These are phyloP conservation scores for Pterulicium gracile DNA, from an alignment of 1,284 basidiomycete genomes.

Conservation along the genomic window DNA sequence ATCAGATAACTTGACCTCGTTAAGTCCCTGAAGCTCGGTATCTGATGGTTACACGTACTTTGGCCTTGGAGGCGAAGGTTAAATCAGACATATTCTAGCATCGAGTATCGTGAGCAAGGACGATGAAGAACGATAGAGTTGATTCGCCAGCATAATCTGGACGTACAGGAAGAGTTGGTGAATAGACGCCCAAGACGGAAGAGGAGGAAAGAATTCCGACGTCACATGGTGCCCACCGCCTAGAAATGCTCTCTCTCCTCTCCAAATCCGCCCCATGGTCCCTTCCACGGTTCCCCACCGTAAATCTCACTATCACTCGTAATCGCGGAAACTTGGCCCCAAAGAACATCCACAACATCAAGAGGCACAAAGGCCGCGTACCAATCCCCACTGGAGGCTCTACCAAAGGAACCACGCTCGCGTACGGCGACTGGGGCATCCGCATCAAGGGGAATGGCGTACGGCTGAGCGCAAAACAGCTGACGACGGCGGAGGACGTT, in stretches of 20 bases:
- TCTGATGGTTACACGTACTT: no score
- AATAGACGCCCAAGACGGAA: not conserved
- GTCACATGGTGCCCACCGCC: not conserved
- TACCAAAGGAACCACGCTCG: constrained; percentile 87
- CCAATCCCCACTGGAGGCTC: constrained; percentile 84
- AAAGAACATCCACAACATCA: constrained; percentile 70
- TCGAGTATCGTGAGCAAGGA: no score
- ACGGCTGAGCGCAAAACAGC: constrained; percentile 86
- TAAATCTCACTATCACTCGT: constrained; percentile 22
- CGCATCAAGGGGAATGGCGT: constrained; percentile 77
- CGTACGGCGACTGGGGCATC: constrained; percentile 88
- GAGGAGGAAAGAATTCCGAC: not conserved
- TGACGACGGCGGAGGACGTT: constrained; percentile 79
- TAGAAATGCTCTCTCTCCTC: constrained; percentile 1
- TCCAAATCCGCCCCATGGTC: not conserved
- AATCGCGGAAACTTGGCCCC: constrained; percentile 64
- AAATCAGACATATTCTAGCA: not conserved
- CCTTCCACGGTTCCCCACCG: not conserved
- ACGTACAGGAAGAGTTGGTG: not conserved
- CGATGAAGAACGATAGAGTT: no score
- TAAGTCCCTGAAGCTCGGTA: no score
- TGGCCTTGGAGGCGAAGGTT: not conserved
- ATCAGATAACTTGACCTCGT: constrained; percentile 38
- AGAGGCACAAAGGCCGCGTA: constrained; percentile 81
- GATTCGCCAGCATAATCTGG: no score